These are phyloP conservation scores for Cryptosporidium viatorum DNA, from an alignment of 169 alveolate genomes.

Conservation along the genomic window DNA sequence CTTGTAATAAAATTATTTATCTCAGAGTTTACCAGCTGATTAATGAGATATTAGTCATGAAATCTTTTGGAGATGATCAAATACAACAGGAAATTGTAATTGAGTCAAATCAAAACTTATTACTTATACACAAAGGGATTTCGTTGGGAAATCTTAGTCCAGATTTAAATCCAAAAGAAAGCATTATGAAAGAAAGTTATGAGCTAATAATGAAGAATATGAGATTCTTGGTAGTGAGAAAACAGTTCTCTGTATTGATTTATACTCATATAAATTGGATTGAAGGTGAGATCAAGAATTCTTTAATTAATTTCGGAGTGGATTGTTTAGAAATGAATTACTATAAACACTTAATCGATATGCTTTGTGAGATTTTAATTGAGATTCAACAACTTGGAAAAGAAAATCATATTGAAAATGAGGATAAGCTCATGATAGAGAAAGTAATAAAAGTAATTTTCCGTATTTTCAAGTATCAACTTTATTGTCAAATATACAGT, in stretches of 20 bases:
- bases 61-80: background rate
- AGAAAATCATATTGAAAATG: background rate
- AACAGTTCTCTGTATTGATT: background rate
- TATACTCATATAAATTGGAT: slow-evolving; percentile 33
- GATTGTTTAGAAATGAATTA: background rate
- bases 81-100: background rate
- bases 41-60: background rate
- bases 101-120: background rate
- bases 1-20: background rate
- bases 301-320: background rate
- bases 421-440: background rate
- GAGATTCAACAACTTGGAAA: background rate
- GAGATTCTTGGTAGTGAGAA: background rate
- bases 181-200: background rate
- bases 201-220: background rate
- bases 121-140: background rate
- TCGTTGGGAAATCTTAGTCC: background rate
- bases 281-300: slow-evolving; percentile 29
- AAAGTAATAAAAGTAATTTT: background rate
- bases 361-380: background rate
- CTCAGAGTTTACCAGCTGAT: slow-evolving; percentile 8
- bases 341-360: background rate
- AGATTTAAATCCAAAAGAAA: background rate
- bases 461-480: background rate
- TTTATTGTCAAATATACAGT: slow-evolving; percentile 5